Conservation (phyloP, 768 basidiomycete genomes). For the Phylloporus sp. region DNA sequence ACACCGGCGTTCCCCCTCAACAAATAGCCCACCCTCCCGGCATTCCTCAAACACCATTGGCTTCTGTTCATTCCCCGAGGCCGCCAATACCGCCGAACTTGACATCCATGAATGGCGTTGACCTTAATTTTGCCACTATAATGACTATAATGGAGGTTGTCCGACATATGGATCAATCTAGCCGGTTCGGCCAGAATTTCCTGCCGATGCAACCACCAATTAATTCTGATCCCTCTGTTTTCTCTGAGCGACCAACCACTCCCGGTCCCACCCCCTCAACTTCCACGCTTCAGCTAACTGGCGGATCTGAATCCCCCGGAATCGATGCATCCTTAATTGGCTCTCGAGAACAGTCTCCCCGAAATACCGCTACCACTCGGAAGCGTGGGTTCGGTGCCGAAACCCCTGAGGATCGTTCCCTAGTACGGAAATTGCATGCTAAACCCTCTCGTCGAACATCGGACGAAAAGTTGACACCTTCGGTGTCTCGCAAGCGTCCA, state of each 20-base stretch:
- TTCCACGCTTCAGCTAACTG: not conserved
- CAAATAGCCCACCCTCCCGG: conserved; percentile 8
- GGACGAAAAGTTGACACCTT: conserved; percentile 6
- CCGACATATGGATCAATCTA: conserved; percentile 26
- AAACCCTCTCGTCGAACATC: conserved; percentile 4
- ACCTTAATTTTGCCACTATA: conserved; percentile 22
- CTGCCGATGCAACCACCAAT: conserved; percentile 11
- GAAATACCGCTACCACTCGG: not conserved
- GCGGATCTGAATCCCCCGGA: not conserved
- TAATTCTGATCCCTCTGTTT: not conserved
- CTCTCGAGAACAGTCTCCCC: conserved; percentile 2
- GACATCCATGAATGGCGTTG: conserved; percentile 7
- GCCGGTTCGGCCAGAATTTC: conserved; percentile 17
- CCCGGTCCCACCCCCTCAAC: conserved; percentile 2
- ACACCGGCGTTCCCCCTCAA: conserved; percentile 15
- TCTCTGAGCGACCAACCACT: conserved; percentile 5
- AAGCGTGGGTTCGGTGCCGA: conserved; percentile 6
- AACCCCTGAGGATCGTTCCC: conserved; percentile 5
- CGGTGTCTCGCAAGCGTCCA: conserved; percentile 22
- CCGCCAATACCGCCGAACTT: conserved; percentile 11
- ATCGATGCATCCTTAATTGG: not conserved
- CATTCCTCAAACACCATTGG: conserved; percentile 8
- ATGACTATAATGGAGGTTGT: conserved; percentile 33
- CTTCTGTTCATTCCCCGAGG: conserved; percentile 15
- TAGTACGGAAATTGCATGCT: conserved; percentile 3